These are phyloP conservation scores for Botrytis deweyae DNA, from an alignment of 2,329 filamentous ascomycete species.

Conservation along the genomic window DNA sequence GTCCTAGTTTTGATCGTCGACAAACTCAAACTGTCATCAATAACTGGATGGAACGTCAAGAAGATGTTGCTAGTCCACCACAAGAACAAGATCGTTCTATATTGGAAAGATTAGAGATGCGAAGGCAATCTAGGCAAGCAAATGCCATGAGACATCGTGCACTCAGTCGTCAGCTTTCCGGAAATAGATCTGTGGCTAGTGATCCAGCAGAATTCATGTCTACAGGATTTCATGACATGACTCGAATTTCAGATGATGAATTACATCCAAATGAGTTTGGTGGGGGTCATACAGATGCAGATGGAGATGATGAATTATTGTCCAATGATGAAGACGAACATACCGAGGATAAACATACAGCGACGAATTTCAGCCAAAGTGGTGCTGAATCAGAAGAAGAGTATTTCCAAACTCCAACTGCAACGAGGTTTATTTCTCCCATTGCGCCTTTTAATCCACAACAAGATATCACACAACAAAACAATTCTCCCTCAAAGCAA, in stretches of 20 bases:
- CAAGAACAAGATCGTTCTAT: conserved; percentile 60
- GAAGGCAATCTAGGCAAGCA: conserved; percentile 35
- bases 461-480: not conserved
- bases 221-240: conserved; percentile 35
- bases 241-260: conserved; percentile 22
- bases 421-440: conserved; percentile 42
- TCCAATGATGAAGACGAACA: conserved; percentile 73
- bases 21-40: conserved; percentile 81
- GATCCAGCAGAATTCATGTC: conserved; percentile 64
- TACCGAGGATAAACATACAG: conserved; percentile 44
- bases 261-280: conserved; percentile 14
- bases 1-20: conserved; percentile 61
- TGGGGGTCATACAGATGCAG: conserved; percentile 57
- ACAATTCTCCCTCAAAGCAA: conserved; percentile 4
- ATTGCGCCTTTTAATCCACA: not conserved
- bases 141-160: conserved; percentile 27
- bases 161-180: conserved; percentile 44
- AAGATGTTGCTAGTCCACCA: conserved; percentile 54
- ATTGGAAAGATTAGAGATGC: conserved; percentile 56
- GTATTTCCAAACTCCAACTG: conserved; percentile 56
- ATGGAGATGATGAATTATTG: conserved; percentile 82
- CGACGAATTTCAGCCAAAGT: conserved; percentile 39
- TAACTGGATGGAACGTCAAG: conserved; percentile 81
- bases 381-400: conserved; percentile 47
- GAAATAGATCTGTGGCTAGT: conserved; percentile 58